These are phyloP conservation scores for Annulohypoxylon maeteangense DNA, from an alignment of 495 filamentous ascomycete species.

Conservation along the genomic window DNA sequence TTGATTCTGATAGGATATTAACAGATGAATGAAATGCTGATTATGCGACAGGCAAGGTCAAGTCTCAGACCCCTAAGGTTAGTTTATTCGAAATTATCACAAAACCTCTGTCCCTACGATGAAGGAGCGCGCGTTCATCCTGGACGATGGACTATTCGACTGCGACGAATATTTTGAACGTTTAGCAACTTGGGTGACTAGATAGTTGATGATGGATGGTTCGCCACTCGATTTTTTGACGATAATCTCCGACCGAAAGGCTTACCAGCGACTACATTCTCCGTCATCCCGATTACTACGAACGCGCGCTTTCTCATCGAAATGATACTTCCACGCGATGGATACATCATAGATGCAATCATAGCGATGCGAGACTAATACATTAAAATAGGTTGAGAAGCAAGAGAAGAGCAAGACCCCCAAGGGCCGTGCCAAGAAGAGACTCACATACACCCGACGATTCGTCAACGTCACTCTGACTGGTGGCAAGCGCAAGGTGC, in stretches of 20 bases:
- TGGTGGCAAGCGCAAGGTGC: constrained; percentile 98
- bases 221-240: constrained; percentile 21
- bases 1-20: neutral
- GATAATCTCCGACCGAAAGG: neutral
- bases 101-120: constrained; percentile 7
- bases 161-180: neutral
- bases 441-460: constrained; percentile 93
- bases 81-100: constrained; percentile 24
- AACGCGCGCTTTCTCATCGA: constrained; percentile 28
- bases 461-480: constrained; percentile 99
- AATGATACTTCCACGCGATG: neutral
- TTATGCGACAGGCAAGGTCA: constrained; percentile 55
- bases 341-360: neutral
- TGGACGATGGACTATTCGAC: constrained; percentile 5
- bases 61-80: constrained; percentile 59
- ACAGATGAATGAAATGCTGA: constrained; percentile 12
- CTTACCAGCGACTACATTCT: neutral
- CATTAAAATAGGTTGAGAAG: constrained; percentile 73
- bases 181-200: neutral
- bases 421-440: constrained; percentile 99
- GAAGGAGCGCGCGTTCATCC: constrained; percentile 24
- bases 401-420: constrained; percentile 94
- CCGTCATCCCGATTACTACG: constrained; percentile 2
- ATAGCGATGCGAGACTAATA: constrained; percentile 16
- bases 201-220: neutral